Conservation (phyloP, 2,329 filamentous ascomycete species). For the Paecilomyces variotii region DNA sequence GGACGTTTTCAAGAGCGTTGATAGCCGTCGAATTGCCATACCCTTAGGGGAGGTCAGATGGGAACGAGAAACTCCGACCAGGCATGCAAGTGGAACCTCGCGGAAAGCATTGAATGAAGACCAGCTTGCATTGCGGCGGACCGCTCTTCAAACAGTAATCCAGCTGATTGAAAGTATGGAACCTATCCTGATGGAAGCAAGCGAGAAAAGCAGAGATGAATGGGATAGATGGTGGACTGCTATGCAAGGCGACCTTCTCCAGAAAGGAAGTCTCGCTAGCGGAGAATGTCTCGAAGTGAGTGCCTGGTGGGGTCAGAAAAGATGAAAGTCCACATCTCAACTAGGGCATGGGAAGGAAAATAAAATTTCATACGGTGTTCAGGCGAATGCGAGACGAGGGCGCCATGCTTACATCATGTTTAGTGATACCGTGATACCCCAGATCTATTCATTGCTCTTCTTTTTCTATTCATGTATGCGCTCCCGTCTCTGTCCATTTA, state of each 20-base stretch:
- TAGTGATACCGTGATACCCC: slow-evolving; percentile 36
- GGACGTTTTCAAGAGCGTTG: slow-evolving; percentile 60
- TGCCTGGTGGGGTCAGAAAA: slow-evolving; percentile 57
- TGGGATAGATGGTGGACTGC: slow-evolving; percentile 85
- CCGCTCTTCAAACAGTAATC: slow-evolving; percentile 72
- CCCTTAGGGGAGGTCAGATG: slow-evolving; percentile 77
- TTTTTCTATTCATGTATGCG: slow-evolving; percentile 11
- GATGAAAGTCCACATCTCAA: slow-evolving; percentile 19
- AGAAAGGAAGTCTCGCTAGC: slow-evolving; percentile 67
- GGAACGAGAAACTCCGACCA: slow-evolving; percentile 60
- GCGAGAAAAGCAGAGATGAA: slow-evolving; percentile 80
- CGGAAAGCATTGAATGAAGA: slow-evolving; percentile 53
- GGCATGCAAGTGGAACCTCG: slow-evolving; percentile 18
- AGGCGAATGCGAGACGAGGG: slow-evolving; percentile 16
- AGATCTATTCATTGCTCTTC: slow-evolving; percentile 12
- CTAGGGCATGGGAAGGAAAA: not conserved
- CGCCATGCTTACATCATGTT: slow-evolving; percentile 27
- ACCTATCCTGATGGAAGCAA: slow-evolving; percentile 70
- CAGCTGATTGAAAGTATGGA: slow-evolving; percentile 81
- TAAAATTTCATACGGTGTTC: slow-evolving; percentile 18
- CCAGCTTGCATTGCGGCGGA: slow-evolving; percentile 66
- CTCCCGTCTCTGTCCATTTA: not conserved
- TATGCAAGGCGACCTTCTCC: slow-evolving; percentile 77
- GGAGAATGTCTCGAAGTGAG: slow-evolving; percentile 73
- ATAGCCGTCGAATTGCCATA: slow-evolving; percentile 72